Base-by-base conservation (phyloP, 2,329 filamentous ascomycete genomes). In the Parascedosporium putredinis region DNA sequence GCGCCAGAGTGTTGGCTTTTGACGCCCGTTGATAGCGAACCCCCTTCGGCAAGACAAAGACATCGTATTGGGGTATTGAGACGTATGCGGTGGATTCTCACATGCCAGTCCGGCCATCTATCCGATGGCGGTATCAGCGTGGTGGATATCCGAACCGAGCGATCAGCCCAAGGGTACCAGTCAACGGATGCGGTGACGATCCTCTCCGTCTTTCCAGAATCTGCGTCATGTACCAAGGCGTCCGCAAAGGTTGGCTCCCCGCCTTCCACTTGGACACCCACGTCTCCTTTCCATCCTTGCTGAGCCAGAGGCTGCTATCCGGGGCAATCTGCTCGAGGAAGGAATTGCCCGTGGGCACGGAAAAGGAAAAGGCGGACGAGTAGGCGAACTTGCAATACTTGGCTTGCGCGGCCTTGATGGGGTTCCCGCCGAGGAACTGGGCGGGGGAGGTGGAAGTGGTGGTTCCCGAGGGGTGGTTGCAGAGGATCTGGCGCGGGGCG, bases 321-420 rank as follows among this genome's bases (percentile, higher is more conserved):
- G 63, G 64, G 0, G 63, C 64, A 16, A 63, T 57, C 27, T 68
- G 69, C 22, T 57, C 54, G 6, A 63, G 55, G 1, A 60, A 50
- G 1, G 55, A 61, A 12, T 31, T 31, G 22, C 69, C 70, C 0
- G 62, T 64, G 0, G 70, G 70, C 0, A 72, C 69, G 6, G 63
- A 67, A 49, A 74, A 75, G 0, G 61, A 65, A 38, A 75, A 74
- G 0, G 67, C 57, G 0, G 72, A 75, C 0, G 72, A 74, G 54
- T 75, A 73, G 3, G 69, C 69, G 38, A 73, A 71, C 51, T 73
- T 73, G 52, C 62, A 62, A 52, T 73, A 73, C 48, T 73, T 73
- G 2, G 71, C 67, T 52, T 71, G 60, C 0, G 55, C 63, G 0
- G 64, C 65, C 52, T 71, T 70, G 54, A 67, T 62, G 0, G 61